Base-by-base conservation (phyloP, 495 filamentous ascomycete species). In the Trichocladium uniseriatum region DNA sequence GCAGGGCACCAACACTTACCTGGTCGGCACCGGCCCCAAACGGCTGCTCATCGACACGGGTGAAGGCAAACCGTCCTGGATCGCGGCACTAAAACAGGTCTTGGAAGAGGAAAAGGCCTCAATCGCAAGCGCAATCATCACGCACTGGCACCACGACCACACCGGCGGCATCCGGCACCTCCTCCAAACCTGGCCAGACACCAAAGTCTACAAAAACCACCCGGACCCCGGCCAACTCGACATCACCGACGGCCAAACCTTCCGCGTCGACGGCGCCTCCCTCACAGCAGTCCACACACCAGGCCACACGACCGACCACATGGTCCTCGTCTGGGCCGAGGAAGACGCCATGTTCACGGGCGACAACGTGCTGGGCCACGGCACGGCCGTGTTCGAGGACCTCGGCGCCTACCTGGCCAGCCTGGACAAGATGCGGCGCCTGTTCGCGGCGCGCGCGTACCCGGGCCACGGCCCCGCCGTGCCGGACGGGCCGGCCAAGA, bases 321-420 rank as follows among this genome's bases (percentile, higher is more conserved):
- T 92, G 78, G 78, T 73, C 21, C 77, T 92, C 48, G 49, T 83
- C 18, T 57, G 87, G 10, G 74, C 82, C 51, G 83, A 94, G 57
- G 86, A 92, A 58, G 76, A 85, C 60, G 87, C 87, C 8, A 76
- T 97, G 61, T 95, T 98, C 66, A 95, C 90, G 0, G 92, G 87
- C 34, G 92, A 98, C 59, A 96, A 92, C 56, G 87, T 98, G 27
- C 76, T 98, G 4, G 92, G 92, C 0, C 89, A 96, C 49, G 92
- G 92, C 2, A 96, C 92, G 3, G 81, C 86, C 24, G 89, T 95
- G 11, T 96, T 95, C 60, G 89, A 94, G 66, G 82, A 95, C 49
- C 72, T 95, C 2, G 66, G 64, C 6, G 68, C 67, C 4, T 98
- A 96, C 60, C 67, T 96, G 49, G 54, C 58, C n/a, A 88, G 80